A percentile compares a stretch with the other conserved stretches of the same genome.
Evolutionary conservation across 2,329 filamentous ascomycete genomes (phyloP).

Genomic region (Aspergillus fumigatus): DNA sequence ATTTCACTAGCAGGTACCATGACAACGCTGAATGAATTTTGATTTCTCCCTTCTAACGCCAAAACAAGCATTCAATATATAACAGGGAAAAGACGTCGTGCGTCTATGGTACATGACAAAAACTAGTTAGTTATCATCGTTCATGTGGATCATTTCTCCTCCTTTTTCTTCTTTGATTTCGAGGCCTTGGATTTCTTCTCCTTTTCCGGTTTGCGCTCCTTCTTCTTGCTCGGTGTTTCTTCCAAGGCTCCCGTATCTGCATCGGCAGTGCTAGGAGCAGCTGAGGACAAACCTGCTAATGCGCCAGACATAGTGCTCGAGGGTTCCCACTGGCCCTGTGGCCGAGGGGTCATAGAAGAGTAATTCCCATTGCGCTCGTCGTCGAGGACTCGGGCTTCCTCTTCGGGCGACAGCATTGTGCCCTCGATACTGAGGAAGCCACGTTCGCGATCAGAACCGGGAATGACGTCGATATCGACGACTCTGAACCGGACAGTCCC

Average conservation of each 20-base stretch:
- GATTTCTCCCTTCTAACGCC: conserved; percentile 20
- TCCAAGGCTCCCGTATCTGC: conserved; percentile 10
- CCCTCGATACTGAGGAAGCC: conserved; percentile 84
- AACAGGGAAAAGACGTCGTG: conserved; percentile 9
- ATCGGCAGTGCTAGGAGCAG: conserved; percentile 11
- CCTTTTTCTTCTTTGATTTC: conserved; percentile 22
- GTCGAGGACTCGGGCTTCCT: conserved; percentile 58
- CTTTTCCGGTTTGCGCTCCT: conserved; percentile 16
- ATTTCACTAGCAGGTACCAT: not conserved
- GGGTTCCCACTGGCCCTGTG: not conserved
- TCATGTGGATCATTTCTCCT: conserved; percentile 8
- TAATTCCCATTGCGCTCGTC: conserved; percentile 45
- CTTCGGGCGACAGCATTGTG: conserved; percentile 69
- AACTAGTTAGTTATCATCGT: not conserved
- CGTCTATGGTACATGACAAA: conserved; percentile 4
- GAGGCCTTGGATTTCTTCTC: conserved; percentile 19
- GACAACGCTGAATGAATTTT: conserved; percentile 9
- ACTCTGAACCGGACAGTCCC: conserved; percentile 73
- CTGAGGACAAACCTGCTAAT: conserved; percentile 14
- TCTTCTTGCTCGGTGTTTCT: conserved; percentile 13
- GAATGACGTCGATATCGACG: conserved; percentile 70
- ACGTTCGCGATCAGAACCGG: conserved; percentile 65
- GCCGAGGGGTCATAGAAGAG: conserved; percentile 27
- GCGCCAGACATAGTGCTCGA: conserved; percentile 19
- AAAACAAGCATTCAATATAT: conserved; percentile 12